Conservation (phyloP, 306 rosid species). For the Cotoneaster glaucophyllus region DNA sequence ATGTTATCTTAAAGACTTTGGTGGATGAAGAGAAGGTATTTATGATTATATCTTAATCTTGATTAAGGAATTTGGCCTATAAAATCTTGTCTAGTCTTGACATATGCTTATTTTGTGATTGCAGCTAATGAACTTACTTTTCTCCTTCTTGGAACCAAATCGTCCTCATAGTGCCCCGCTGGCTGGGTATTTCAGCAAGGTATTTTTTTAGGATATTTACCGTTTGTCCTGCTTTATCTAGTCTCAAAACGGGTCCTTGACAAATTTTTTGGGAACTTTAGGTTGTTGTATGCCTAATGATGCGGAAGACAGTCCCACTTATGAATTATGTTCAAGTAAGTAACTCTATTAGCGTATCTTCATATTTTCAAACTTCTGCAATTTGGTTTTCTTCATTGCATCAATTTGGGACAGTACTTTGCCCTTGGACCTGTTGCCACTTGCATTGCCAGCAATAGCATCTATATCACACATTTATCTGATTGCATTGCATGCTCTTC, state of each 20-base stretch:
- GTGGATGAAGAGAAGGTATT: slow-evolving; percentile 97
- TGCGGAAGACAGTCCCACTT: slow-evolving; percentile 84
- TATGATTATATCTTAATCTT: background rate
- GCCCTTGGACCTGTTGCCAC: background rate
- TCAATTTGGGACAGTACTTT: background rate
- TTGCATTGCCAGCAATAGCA: background rate
- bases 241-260: background rate
- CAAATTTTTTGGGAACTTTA: slow-evolving; percentile 22
- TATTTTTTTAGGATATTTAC: slow-evolving; percentile 3
- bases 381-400: background rate
- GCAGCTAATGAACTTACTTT: slow-evolving; percentile 90
- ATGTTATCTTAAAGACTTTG: slow-evolving; percentile 92
- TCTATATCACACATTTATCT: background rate
- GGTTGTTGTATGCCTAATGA: slow-evolving; percentile 96
- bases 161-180: slow-evolving; percentile 71
- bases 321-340: slow-evolving; percentile 97
- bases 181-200: slow-evolving; percentile 99
- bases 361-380: slow-evolving; percentile 1
- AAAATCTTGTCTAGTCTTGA: slow-evolving; percentile 8
- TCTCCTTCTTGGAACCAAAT: slow-evolving; percentile 86
- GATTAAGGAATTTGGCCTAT: slow-evolving; percentile 1
- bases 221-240: background rate
- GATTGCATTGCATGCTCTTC: background rate
- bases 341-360: background rate
- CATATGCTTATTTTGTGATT: slow-evolving; percentile 16